Evolutionary conservation across 306 rosid species (phyloP), one percentile per base, ranked within the genome.

Genomic region (Cotoneaster glaucophyllus): DNA sequence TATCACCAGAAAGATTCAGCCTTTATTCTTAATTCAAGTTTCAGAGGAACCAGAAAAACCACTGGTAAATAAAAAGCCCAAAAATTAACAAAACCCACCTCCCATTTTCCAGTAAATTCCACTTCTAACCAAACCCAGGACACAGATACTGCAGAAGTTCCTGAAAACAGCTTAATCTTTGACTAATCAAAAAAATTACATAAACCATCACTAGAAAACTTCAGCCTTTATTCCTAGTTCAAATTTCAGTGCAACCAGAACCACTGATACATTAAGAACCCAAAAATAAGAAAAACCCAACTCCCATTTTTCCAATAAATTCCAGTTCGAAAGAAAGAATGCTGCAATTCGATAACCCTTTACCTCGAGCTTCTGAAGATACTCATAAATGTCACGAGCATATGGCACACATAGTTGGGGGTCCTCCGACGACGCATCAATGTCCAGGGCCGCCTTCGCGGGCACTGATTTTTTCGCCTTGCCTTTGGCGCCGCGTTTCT

Each of bases 341-440:
- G 37, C 21, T 67, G 18, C 19, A 11, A 65, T 34, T 19, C 14
- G 18, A 37, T 15, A 65, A 65, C 6, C 50, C 28, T 78, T 50
- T 79, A 95, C 98, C 97, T 92, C 98, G 75, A 90, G 37, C 3
- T n/a, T 37, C 28, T 87, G 93, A 70, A 92, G 96, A 74, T 95
- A 92, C 2, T 83, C 85, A 68, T 86, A 86, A 56, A 95, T 87
- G 53, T 92, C 98, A 9, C 92, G 84, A 22, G 77, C 88, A 37
- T 95, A 92, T 9, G 97, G 83, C 25, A 12, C 82, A 29, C 89
- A 87, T 32, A 87, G 76, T 11, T 85, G 96, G 2, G 95, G 90
- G 39, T 94, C 97, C 2, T 83, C 85, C 58, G 21, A 43, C 37
- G 31, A 34, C 8, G 21, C 50, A 29, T 77, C 78, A 15, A 15